Conservation (phyloP, 306 rosid species). For the Mucuna pruriens region DNA sequence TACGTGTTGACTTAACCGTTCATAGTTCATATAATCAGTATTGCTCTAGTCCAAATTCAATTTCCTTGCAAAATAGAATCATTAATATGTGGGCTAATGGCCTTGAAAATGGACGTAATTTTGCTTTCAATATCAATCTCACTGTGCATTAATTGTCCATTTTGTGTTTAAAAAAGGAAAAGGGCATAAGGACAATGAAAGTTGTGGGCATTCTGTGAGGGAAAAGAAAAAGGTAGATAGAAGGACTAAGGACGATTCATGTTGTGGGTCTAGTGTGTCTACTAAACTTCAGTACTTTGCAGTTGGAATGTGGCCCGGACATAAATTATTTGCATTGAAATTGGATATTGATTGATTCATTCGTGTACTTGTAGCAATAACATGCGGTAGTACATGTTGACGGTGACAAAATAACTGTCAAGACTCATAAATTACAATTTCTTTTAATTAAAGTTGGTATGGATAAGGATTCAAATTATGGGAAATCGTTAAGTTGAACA, state of each 20-base stretch:
- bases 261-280: constrained; percentile 27
- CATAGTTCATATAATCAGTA: neutral
- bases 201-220: constrained; percentile 20
- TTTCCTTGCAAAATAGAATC: neutral
- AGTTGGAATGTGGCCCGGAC: neutral
- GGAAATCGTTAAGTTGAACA: neutral
- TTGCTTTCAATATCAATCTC: constrained; percentile 32
- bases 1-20: no score
- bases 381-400: constrained; percentile 30
- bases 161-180: neutral
- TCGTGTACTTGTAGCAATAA: constrained; percentile 7
- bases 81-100: neutral
- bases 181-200: constrained; percentile 11
- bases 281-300: constrained; percentile 7
- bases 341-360: constrained; percentile 7
- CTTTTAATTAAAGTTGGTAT: neutral
- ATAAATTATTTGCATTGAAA: constrained; percentile 22
- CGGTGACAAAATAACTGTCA: constrained; percentile 3
- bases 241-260: constrained; percentile 10
- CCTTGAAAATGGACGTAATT: neutral
- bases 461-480: neutral
- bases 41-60: neutral
- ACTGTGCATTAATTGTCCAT: constrained; percentile 27
- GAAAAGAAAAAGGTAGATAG: neutral
- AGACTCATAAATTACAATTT: neutral